Conservation (phyloP, 257 asterid species). For the Scutellaria barbata region DNA sequence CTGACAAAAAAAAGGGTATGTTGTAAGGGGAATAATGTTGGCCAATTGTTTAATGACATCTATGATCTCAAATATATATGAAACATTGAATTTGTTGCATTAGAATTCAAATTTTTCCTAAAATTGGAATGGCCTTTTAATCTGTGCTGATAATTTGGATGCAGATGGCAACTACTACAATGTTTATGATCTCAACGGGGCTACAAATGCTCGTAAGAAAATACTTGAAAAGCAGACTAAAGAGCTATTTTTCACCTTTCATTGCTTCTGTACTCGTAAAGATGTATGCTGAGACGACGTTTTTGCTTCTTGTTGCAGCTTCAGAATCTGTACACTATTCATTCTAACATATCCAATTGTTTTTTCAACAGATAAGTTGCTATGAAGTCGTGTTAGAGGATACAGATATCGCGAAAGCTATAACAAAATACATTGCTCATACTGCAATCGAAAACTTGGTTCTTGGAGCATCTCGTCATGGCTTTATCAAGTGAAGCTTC, state of each 20-base stretch:
- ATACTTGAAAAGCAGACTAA: constrained; percentile 55
- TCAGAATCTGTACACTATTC: no score
- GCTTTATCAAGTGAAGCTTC: constrained; percentile 69
- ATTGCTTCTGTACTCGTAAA: constrained; percentile 82
- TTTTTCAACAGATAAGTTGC: constrained; percentile 60
- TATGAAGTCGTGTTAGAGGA: constrained; percentile 73
- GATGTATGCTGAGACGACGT: constrained; percentile 50
- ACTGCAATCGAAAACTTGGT: constrained; percentile 77
- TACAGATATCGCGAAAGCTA: constrained; percentile 61
- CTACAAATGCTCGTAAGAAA: constrained; percentile 39
- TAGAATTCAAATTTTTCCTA: no score
- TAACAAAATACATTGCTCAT: constrained; percentile 65
- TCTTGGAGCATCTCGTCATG: constrained; percentile 79
- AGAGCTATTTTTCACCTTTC: constrained; percentile 70
- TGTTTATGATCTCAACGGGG: constrained; percentile 39
- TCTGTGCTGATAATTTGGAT: constrained; percentile 8
- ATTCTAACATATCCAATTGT: not conserved
- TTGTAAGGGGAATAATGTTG: no score
- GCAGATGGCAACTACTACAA: constrained; percentile 52
- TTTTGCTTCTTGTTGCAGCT: not conserved
- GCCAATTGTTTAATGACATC: no score
- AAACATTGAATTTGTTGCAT: not conserved
- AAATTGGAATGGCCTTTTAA: not conserved
- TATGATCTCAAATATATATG: not conserved
- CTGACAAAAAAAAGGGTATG: no score